Evolutionary conservation across 208 protist species (phyloP).

Genomic region (Trypanosoma scelopori): DNA sequence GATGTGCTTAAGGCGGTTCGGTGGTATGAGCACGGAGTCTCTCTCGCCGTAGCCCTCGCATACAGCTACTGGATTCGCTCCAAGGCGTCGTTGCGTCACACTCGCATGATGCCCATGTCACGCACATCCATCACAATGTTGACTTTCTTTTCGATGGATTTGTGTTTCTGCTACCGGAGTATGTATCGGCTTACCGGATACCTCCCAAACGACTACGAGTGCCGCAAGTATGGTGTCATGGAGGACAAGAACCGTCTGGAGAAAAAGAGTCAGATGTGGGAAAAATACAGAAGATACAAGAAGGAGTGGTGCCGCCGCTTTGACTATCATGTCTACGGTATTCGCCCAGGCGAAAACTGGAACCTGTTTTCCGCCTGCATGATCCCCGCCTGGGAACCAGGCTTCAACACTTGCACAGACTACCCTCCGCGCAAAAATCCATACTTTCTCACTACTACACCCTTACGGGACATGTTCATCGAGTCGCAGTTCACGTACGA

Average conservation of each 20-base stretch:
- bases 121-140: slow-evolving; percentile 32
- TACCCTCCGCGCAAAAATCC: slow-evolving; percentile 89
- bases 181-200: slow-evolving; percentile 78
- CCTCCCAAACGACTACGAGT: slow-evolving; percentile 87
- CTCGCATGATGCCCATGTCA: slow-evolving; percentile 40
- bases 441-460: slow-evolving; percentile 82
- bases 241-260: slow-evolving; percentile 76
- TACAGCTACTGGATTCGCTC: slow-evolving; percentile 77
- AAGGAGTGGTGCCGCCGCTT: slow-evolving; percentile 89
- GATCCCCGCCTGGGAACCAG: slow-evolving; percentile 59
- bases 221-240: slow-evolving; percentile 84
- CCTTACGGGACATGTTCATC: slow-evolving; percentile 59
- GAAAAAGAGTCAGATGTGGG: slow-evolving; percentile 77
- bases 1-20: slow-evolving; percentile 59
- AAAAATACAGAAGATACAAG: slow-evolving; percentile 88
- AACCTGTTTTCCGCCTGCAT: slow-evolving; percentile 84
- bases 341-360: slow-evolving; percentile 81
- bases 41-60: slow-evolving; percentile 26
- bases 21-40: slow-evolving; percentile 78
- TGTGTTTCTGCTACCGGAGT: slow-evolving; percentile 82
- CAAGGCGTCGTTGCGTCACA: slow-evolving; percentile 60
- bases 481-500: slow-evolving; percentile 54
- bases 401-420: slow-evolving; percentile 68
- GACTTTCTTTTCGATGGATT: slow-evolving; percentile 63
- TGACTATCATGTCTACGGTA: slow-evolving; percentile 90